Evolutionary conservation across 2,329 filamentous ascomycete genomes (phyloP), one percentile per base, ranked within the genome.

Genomic region (Penicillium sp.): DNA sequence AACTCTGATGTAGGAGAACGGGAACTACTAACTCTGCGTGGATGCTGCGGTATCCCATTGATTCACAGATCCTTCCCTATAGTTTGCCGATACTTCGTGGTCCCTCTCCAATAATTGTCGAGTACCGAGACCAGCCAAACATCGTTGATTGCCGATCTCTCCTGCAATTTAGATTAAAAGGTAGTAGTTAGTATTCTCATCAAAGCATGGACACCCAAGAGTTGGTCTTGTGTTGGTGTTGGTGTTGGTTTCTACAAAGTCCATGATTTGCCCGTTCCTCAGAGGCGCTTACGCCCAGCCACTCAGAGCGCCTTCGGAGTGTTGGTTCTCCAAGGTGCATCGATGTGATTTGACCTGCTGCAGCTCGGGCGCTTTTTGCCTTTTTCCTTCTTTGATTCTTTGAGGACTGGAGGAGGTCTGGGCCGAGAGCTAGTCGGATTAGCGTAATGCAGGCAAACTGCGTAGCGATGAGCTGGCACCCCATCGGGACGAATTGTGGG

Each of bases 221-320:
- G n/a, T 33, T 17, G 17, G 24, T 28, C 12, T 26, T 5, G 24
- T 50, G 47, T 33, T 35, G 49, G 49, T 22, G 12, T 51, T 51
- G 28, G 28, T 35, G 49, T 51, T 51, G 49, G 49, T 51, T 33
- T 15, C 12, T 33, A 22, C 26, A 30, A 30, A 40, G 6, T 26
- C 9, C 26, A 7, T 56, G 15, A 66, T 62, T 67, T 40, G 61
- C 8, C 38, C 7, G 30, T 53, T 10, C 7, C 26, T 15, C 42
- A 47, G 47, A 50, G 49, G 68, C 61, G 63, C 66, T 60, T 64
- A 59, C 26, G 24, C 17, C 17, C 15, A 51, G 45, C 66, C 62
- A 67, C 53, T 69, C 15, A 63, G 26, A 33, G n/a, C 19, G 26
- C 28, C 6, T 12, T 12, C 17, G 22, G 33, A 65, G 44, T 63